phyloP scores from a whole-genome alignment of 2,329 filamentous ascomycete genomes.

The Ciborinia camelliae region DNA sequence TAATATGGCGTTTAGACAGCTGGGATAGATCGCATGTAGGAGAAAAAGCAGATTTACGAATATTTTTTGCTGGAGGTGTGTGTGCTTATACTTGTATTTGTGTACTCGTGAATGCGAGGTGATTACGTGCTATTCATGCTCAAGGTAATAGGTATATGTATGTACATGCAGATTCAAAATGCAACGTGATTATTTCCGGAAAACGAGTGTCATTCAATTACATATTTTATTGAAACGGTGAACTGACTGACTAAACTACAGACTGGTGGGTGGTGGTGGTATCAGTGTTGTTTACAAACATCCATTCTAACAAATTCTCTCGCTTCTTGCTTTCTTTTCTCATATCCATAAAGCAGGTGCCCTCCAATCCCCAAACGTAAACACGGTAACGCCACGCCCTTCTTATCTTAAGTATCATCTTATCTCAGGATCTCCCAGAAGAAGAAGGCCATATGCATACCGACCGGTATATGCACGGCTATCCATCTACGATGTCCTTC shows the following conservation, averaged over 20 bases:
- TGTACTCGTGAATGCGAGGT: neutral
- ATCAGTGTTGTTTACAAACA: constrained; percentile 9
- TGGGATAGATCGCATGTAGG: constrained; percentile 19
- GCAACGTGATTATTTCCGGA: neutral
- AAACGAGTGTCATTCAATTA: neutral
- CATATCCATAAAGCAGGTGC: constrained; percentile 1
- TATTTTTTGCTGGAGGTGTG: neutral
- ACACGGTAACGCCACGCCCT: constrained; percentile 6
- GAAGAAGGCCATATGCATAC: neutral
- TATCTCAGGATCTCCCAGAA: neutral
- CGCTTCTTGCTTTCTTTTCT: neutral
- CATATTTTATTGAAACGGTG: neutral
- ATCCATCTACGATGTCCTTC: neutral
- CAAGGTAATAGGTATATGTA: neutral
- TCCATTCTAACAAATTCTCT: neutral
- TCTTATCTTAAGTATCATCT: neutral
- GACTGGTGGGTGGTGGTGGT: too few relatives aligned
- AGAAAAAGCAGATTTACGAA: constrained; percentile 8
- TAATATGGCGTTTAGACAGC: constrained; percentile 19
- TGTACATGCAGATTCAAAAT: neutral
- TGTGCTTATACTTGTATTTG: neutral
- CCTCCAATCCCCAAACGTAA: neutral
- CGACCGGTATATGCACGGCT: neutral
- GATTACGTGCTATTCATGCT: neutral
- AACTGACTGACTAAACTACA: neutral